A percentile compares a stretch with the other conserved stretches of the same genome.
These are phyloP conservation scores for Meira nashicola DNA, from an alignment of 1,284 basidiomycete genomes.

Conservation along the genomic window DNA sequence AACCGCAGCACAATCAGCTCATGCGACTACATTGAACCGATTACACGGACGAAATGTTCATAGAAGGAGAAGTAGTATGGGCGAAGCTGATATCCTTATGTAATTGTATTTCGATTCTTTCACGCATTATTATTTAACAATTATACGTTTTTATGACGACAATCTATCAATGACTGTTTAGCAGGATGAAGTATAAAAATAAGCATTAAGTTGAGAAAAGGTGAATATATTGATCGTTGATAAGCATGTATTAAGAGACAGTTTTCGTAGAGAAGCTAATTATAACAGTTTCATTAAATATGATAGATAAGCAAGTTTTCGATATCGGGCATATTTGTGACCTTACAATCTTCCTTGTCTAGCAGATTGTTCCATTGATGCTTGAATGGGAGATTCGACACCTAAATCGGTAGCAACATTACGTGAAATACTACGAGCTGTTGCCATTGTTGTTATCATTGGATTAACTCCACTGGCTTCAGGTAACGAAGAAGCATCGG, in stretches of 20 bases:
- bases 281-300: too few relatives aligned
- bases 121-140: not conserved
- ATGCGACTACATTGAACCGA: not conserved
- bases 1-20: not conserved
- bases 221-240: too few relatives aligned
- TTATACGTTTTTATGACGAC: not conserved
- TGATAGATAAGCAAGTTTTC: too few relatives aligned
- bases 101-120: not conserved
- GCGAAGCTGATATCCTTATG: conserved; percentile 1
- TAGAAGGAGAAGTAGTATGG: conserved; percentile 12
- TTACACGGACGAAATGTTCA: conserved; percentile 13
- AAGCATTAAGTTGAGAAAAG: not conserved
- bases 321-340: too few relatives aligned
- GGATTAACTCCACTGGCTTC: conserved; percentile 57
- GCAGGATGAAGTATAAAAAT: too few relatives aligned
- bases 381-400: conserved; percentile 15
- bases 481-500: conserved; percentile 55
- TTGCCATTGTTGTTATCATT: conserved; percentile 55
- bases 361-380: not conserved
- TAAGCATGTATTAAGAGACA: too few relatives aligned
- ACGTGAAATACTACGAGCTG: conserved; percentile 39
- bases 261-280: too few relatives aligned
- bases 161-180: not conserved
- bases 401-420: conserved; percentile 49
- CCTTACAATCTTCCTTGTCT: not conserved